Evolutionary conservation across 495 filamentous ascomycete genomes (phyloP).

Genomic region (Penicillium odoratum): DNA sequence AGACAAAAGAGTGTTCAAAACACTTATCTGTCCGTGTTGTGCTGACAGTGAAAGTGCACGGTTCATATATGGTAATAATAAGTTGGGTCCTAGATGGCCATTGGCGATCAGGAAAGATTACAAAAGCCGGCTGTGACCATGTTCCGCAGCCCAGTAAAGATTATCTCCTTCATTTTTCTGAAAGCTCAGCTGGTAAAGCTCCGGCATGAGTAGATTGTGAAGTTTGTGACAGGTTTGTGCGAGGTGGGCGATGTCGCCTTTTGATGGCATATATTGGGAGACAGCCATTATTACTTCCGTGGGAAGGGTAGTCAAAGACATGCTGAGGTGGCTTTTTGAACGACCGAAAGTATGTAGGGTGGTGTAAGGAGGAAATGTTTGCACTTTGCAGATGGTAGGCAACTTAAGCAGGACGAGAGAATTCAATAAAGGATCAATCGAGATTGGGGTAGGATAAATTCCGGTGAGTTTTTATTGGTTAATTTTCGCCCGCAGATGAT

Average conservation of each 20-base stretch:
- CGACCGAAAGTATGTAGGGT: not conserved
- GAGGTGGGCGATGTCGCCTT: not conserved
- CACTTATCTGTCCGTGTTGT: conserved; percentile 4
- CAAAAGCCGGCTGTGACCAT: conserved; percentile 1
- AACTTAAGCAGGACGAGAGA: not conserved
- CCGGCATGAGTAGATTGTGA: conserved; percentile 1
- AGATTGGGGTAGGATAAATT: not conserved
- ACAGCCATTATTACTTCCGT: not conserved
- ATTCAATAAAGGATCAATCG: not conserved
- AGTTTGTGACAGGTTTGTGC: conserved; percentile 1
- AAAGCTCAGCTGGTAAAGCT: not conserved
- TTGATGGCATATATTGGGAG: not conserved
- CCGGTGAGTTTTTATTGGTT: not conserved
- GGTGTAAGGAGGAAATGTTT: not conserved
- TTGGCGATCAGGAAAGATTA: not conserved
- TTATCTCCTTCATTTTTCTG: not conserved
- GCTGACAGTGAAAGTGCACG: conserved; percentile 1
- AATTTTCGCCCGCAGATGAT: not conserved
- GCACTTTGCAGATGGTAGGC: not conserved
- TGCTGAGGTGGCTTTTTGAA: not conserved
- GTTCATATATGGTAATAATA: conserved; percentile 5
- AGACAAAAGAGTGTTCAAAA: conserved; percentile 1
- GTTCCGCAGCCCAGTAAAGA: not conserved
- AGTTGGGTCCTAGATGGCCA: not conserved
- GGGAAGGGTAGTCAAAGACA: not conserved